Evolutionary conservation across 2,329 filamentous ascomycete genomes (phyloP).

Genomic region (Colletotrichum phormii): DNA sequence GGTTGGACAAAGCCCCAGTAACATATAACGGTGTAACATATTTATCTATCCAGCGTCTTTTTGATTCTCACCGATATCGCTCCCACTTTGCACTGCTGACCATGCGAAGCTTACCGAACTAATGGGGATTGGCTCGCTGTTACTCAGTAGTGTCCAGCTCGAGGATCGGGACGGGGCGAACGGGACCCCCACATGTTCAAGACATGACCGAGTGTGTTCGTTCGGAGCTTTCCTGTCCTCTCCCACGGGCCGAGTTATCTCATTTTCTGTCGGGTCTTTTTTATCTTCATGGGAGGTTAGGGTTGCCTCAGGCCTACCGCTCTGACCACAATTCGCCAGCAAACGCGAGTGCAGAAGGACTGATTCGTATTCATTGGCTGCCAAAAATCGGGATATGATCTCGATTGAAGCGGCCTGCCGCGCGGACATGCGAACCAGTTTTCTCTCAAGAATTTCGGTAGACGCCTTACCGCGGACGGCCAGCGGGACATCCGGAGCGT

Average conservation of each 20-base stretch:
- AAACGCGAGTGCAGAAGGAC: background rate
- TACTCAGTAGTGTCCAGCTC: background rate
- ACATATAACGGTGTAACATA: conserved; percentile 18
- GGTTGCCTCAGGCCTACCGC: conserved; percentile 12
- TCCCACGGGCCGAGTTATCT: background rate
- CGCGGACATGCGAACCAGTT: conserved; percentile 14
- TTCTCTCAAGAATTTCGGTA: conserved; percentile 4
- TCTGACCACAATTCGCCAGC: background rate
- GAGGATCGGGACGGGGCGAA: background rate
- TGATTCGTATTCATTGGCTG: background rate
- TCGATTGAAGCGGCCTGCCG: background rate
- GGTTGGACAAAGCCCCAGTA: conserved; percentile 3
- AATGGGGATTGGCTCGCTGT: background rate
- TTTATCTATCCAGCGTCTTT: conserved; percentile 9
- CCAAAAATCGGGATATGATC: background rate
- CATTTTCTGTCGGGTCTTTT: background rate
- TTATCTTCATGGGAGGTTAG: background rate
- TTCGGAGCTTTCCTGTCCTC: background rate
- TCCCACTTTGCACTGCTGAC: background rate
- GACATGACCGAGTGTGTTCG: conserved; percentile 3
- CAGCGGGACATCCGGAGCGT: conserved; percentile 14
- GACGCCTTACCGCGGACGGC: conserved; percentile 27
- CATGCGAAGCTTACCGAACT: background rate
- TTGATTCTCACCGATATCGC: background rate
- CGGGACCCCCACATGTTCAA: conserved; percentile 15